Conservation (phyloP, 306 rosid genomes). For the Prunus davidiana region DNA sequence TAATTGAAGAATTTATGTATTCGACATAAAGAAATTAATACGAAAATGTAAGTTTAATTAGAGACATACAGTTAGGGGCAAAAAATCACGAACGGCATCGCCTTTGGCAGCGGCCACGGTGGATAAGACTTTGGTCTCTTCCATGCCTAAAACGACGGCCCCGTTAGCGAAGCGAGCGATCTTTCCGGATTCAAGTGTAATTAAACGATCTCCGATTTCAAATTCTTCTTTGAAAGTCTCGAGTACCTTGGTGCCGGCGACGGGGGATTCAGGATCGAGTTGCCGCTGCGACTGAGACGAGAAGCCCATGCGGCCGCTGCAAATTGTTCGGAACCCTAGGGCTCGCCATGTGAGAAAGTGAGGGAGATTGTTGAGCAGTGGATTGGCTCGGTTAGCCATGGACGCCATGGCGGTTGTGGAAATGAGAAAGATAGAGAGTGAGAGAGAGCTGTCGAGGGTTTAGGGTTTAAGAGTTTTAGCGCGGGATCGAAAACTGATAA, state of each 20-base stretch:
- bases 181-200: conserved; percentile 74
- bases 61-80: conserved; percentile 80
- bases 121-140: conserved; percentile 69
- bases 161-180: conserved; percentile 90
- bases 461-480: conserved; percentile 45
- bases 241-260: conserved; percentile 47
- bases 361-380: conserved; percentile 45
- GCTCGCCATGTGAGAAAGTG: conserved; percentile 50
- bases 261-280: conserved; percentile 31
- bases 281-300: conserved; percentile 41
- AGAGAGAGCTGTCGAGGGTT: conserved; percentile 16
- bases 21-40: background rate
- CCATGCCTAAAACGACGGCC: conserved; percentile 68
- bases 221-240: conserved; percentile 69
- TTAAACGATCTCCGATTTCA: conserved; percentile 67
- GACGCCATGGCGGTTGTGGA: conserved; percentile 22
- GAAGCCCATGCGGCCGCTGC: conserved; percentile 62
- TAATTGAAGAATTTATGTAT: background rate
- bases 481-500: background rate
- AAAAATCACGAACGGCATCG: conserved; percentile 66
- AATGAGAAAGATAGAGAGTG: background rate
- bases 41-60: background rate
- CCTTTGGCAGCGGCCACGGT: conserved; percentile 66
- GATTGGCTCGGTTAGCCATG: conserved; percentile 43
- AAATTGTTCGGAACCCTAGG: conserved; percentile 48